Percentiles rank a stretch among this genome's conserved stretches.
Conservation (phyloP, 1,139 yeast genomes). For the Candida dubliniensis region DNA sequence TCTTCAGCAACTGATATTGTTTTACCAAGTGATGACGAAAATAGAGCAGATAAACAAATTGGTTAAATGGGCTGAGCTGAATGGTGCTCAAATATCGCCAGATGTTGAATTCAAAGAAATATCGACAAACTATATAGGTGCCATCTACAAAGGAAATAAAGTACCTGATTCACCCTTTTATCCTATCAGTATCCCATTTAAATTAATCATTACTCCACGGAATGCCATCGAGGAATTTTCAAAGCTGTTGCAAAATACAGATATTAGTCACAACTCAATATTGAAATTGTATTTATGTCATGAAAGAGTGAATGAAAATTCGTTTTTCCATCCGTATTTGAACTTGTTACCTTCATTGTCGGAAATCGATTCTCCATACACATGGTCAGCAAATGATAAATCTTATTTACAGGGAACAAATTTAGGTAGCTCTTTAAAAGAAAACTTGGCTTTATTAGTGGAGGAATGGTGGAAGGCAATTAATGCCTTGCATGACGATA, state of each 20-base stretch:
- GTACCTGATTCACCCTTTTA: constrained; percentile 10
- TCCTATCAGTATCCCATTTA: constrained; percentile 36
- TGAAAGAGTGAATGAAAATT: constrained; percentile 23
- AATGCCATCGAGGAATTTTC: constrained; percentile 44
- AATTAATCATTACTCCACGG: constrained; percentile 39
- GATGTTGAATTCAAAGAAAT: constrained; percentile 24
- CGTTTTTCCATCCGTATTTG: constrained; percentile 52
- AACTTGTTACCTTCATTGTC: constrained; percentile 54
- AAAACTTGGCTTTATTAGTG: constrained; percentile 31
- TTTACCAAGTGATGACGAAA: not conserved
- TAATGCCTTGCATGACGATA: constrained; percentile 33
- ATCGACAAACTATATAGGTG: constrained; percentile 39
- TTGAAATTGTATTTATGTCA: constrained; percentile 50
- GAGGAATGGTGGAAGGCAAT: constrained; percentile 56
- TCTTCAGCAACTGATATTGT: no score
- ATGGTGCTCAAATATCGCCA: constrained; percentile 46
- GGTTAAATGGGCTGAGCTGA: constrained; percentile 49
- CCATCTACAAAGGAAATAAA: constrained; percentile 21
- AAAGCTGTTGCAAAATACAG: constrained; percentile 18
- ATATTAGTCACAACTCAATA: constrained; percentile 40
- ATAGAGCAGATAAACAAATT: constrained; percentile 18
- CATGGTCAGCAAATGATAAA: constrained; percentile 58
- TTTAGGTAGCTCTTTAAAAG: constrained; percentile 42
- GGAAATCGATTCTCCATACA: constrained; percentile 58
- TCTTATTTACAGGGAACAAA: constrained; percentile 58